Conservation (phyloP, 306 rosid genomes). For the Cucurbita argyrosperma region DNA sequence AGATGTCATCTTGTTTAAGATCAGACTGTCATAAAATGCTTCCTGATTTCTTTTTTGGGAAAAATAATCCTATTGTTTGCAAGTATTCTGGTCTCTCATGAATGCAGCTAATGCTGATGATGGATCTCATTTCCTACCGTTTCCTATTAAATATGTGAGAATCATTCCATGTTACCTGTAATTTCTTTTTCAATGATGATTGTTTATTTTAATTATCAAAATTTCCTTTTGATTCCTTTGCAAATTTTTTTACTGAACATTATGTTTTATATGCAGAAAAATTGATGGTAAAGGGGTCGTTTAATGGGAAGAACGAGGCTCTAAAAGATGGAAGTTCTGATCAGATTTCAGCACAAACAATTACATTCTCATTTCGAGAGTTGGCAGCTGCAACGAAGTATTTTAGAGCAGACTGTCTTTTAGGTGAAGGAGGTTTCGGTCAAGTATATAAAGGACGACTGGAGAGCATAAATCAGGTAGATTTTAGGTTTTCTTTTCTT, state of each 20-base stretch:
- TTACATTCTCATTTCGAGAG: conserved; percentile 43
- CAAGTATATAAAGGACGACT: conserved; percentile 41
- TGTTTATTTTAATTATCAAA: background rate
- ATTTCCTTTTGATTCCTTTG: background rate
- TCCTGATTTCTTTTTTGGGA: background rate
- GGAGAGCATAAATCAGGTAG: conserved; percentile 38
- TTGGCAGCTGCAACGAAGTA: conserved; percentile 39
- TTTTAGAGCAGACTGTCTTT: conserved; percentile 42
- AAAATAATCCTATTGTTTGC: background rate
- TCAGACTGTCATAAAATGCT: background rate
- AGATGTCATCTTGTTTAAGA: background rate
- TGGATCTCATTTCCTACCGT: background rate
- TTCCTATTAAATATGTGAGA: background rate
- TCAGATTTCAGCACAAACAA: conserved; percentile 42
- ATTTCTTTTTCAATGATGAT: background rate
- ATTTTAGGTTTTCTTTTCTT: background rate
- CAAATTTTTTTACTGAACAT: background rate
- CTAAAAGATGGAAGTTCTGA: conserved; percentile 18
- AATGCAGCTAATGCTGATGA: background rate
- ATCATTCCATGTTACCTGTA: background rate
- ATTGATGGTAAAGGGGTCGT: conserved; percentile 11
- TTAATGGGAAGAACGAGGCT: conserved; percentile 17
- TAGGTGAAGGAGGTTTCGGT: conserved; percentile 54
- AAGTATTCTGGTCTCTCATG: background rate
- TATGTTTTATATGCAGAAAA: conserved; percentile 10